phyloP scores from a whole-genome alignment of 1,139 yeast genomes.

The Saccharomyces hybrid region DNA sequence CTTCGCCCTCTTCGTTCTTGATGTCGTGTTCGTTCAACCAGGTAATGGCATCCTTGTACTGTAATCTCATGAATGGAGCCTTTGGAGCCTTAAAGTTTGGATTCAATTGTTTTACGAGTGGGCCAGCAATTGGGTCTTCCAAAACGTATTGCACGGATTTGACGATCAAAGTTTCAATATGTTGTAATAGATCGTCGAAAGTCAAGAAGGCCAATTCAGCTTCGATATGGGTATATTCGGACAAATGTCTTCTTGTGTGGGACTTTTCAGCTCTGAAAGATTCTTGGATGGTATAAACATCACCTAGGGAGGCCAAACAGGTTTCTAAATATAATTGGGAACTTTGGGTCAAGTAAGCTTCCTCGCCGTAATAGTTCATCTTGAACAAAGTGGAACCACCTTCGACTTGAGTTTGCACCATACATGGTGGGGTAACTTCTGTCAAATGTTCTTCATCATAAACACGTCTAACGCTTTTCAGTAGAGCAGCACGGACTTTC shows the following conservation, averaged over 20 bases:
- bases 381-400: constrained; percentile 96
- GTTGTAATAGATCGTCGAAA: constrained; percentile 79
- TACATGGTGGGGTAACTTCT: constrained; percentile 98
- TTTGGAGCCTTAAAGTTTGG: constrained; percentile 79
- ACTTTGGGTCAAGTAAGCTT: constrained; percentile 93
- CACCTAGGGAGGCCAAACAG: constrained; percentile 91
- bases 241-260: constrained; percentile 95
- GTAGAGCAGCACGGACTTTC: constrained; percentile 84
- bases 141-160: constrained; percentile 65
- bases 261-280: constrained; percentile 99
- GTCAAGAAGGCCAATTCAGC: constrained; percentile 82
- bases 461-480: constrained; percentile 68
- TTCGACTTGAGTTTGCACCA: constrained; percentile 99
- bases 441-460: constrained; percentile 66
- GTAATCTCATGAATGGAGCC: constrained; percentile 85
- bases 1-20: constrained; percentile 88
- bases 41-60: constrained; percentile 80
- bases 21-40: constrained; percentile 96
- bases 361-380: constrained; percentile 92
- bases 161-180: constrained; percentile 74
- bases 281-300: constrained; percentile 95
- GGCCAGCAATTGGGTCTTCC: constrained; percentile 88
- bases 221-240: constrained; percentile 96
- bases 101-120: constrained; percentile 83
- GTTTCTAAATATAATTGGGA: constrained; percentile 97